Evolutionary conservation across 768 basidiomycete species (phyloP).

Genomic region (Kwoniella botswanensis): DNA sequence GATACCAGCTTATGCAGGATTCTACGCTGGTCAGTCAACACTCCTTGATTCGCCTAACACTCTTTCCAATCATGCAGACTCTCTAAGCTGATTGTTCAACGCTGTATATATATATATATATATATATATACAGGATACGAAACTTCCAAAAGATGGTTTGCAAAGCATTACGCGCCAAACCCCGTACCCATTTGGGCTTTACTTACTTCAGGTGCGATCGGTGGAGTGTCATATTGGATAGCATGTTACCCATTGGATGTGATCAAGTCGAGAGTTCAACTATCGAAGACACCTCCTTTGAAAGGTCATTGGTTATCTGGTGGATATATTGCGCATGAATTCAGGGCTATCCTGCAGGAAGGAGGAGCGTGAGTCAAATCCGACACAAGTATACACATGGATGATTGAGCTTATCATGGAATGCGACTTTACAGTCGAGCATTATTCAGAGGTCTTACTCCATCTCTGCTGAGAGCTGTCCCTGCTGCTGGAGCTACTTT

Average conservation of each 20-base stretch:
- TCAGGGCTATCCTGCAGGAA: constrained; percentile 71
- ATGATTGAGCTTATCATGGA: constrained; percentile 37
- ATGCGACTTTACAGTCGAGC: constrained; percentile 5
- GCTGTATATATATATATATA: too few relatives aligned
- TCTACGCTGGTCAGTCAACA: constrained; percentile 56
- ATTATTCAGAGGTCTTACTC: constrained; percentile 50
- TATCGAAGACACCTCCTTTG: constrained; percentile 72
- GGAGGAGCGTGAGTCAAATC: constrained; percentile 71
- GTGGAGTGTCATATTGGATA: constrained; percentile 85
- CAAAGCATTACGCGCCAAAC: constrained; percentile 42
- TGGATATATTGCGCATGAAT: constrained; percentile 74
- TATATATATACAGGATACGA: constrained; percentile 70
- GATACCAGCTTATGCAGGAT: constrained; percentile 95
- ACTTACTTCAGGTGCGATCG: constrained; percentile 59
- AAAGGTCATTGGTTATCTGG: constrained; percentile 62
- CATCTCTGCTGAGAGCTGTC: constrained; percentile 65
- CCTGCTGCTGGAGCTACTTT: constrained; percentile 92
- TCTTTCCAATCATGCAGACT: too few relatives aligned
- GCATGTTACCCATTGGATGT: constrained; percentile 92
- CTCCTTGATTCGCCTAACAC: too few relatives aligned
- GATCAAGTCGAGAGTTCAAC: constrained; percentile 86
- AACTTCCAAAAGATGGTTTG: constrained; percentile 79
- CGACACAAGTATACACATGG: constrained; percentile 63
- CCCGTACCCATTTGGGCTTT: constrained; percentile 38
- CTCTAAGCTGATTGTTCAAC: too few relatives aligned